Evolutionary conservation across 306 rosid genomes (phyloP).

Genomic region (Gastrolobium villosum): DNA sequence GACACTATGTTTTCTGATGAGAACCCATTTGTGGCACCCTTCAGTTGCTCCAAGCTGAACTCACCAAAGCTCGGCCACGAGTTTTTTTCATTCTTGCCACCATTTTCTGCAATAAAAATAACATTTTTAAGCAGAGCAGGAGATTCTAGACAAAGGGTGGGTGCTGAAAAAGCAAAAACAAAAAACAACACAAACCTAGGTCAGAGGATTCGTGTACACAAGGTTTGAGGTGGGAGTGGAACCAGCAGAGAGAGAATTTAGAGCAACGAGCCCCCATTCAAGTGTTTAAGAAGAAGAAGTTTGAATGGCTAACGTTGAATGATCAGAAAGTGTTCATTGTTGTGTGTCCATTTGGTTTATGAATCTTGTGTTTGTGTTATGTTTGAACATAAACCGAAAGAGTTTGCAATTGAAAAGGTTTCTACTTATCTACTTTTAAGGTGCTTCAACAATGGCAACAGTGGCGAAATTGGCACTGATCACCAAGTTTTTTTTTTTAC

Average conservation of each 20-base stretch:
- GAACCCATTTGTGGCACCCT: slow-evolving; percentile 74
- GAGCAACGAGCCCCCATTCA: slow-evolving; percentile 95
- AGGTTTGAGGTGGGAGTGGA: slow-evolving; percentile 80
- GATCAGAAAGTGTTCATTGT: slow-evolving; percentile 53
- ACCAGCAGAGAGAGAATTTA: slow-evolving; percentile 90
- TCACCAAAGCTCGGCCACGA: slow-evolving; percentile 73
- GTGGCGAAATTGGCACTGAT: too few species aligned
- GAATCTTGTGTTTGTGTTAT: slow-evolving; percentile 12
- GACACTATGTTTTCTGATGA: slow-evolving; percentile 85
- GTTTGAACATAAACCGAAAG: slow-evolving; percentile 47
- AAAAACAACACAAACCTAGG: slow-evolving; percentile 60
- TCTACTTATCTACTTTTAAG: slow-evolving; percentile 14
- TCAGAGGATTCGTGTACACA: slow-evolving; percentile 86
- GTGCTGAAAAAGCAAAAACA: neutral
- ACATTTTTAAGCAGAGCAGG: slow-evolving; percentile 1
- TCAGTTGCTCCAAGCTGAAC: slow-evolving; percentile 81
- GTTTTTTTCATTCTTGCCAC: slow-evolving; percentile 62
- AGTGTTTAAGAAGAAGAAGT: slow-evolving; percentile 20
- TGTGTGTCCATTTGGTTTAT: slow-evolving; percentile 43
- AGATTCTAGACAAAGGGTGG: neutral
- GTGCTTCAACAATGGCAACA: slow-evolving; percentile 33
- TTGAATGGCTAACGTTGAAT: slow-evolving; percentile 36
- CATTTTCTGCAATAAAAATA: slow-evolving; percentile 71
- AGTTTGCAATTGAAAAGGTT: slow-evolving; percentile 36
- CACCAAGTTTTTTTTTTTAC: too few species aligned